Evolutionary conservation across 495 filamentous ascomycete species (phyloP), one percentile per base, ranked within the genome.

Genomic region (Bryoglossum gracile): DNA sequence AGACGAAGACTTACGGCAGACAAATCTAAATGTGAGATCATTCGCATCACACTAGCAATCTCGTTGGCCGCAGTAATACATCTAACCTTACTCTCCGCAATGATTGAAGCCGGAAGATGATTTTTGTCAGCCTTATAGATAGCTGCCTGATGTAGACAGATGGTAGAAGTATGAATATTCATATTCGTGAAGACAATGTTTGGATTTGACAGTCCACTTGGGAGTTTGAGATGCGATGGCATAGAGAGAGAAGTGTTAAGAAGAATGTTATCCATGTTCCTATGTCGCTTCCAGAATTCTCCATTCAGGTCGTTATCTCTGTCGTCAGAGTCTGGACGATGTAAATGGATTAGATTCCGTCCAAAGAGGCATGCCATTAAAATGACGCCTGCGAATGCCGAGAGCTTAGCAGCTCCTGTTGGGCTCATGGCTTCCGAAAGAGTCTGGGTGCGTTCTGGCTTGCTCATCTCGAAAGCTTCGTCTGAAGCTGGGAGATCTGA

Each of bases 71-170:
- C 89, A 18, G 91, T 87, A 47, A 97, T 87, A 56, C 94, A 97
- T 44, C 92, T 76, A 2, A 94, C 77, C 60, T 94, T 94, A 60
- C 91, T 95, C 59, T 97, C 90, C 0, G 82, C 79, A 43, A 83
- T 81, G 33, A 96, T 83, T 21, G 79, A 79, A 8, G 78, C 70
- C 3, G 90, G 80, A 56, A 96, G 72, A 44, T 78, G 74, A 63
- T 97, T 84, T 65, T 87, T 91, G 56, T 96, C 90, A 0, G 92
- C 88, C 63, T 95, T 97, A 75, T 89, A 95, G 16, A 97, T 96
- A 16, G 92, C 94, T 5, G 94, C 94, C 63, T 99, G 92, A 62
- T 99, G 92, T 5, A 97, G 75, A 65, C 94, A 97, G 35, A 99
- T 97, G 2, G 89, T 92, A 1, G 89, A 94, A 0, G 92, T 95